Evolutionary conservation across 495 filamentous ascomycete genomes (phyloP).

Genomic region (Penicillium antarcticum): DNA sequence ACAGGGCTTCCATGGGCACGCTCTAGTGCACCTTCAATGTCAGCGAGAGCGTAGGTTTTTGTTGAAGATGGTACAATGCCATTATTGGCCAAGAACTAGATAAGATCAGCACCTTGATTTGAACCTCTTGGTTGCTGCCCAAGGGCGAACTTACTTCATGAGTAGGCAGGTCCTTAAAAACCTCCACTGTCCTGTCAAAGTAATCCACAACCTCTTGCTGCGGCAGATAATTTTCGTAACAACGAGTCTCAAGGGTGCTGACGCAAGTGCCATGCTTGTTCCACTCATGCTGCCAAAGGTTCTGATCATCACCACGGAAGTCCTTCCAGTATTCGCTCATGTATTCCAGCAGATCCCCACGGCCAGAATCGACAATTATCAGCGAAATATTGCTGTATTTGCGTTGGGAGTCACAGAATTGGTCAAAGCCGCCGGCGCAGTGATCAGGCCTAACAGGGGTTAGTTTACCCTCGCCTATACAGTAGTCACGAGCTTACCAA

Average conservation of each 20-base stretch:
- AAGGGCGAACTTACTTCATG: constrained; percentile 39
- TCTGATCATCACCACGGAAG: constrained; percentile 58
- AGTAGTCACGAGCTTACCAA: constrained; percentile 45
- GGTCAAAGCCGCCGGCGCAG: constrained; percentile 77
- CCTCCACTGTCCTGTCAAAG: constrained; percentile 54
- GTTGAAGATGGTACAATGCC: constrained; percentile 47
- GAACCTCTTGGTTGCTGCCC: not conserved
- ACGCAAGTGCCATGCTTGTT: constrained; percentile 72
- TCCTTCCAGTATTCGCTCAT: constrained; percentile 82
- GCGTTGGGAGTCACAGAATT: constrained; percentile 66
- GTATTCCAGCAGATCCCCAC: constrained; percentile 59
- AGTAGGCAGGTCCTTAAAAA: constrained; percentile 46
- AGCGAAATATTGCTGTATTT: constrained; percentile 67
- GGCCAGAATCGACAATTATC: constrained; percentile 60
- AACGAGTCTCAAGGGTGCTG: constrained; percentile 62
- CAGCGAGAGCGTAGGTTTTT: constrained; percentile 54
- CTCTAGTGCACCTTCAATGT: constrained; percentile 64
- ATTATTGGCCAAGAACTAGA: constrained; percentile 40
- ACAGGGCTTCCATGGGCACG: constrained; percentile 62
- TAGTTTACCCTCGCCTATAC: not conserved
- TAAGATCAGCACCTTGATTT: constrained; percentile 2
- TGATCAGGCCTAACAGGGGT: constrained; percentile 63
- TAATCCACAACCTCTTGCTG: constrained; percentile 61
- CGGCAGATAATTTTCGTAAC: constrained; percentile 65
- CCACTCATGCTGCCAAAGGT: constrained; percentile 85